These are phyloP conservation scores for Trichoderma polysporum DNA, from an alignment of 2,329 filamentous ascomycete species.

Conservation along the genomic window DNA sequence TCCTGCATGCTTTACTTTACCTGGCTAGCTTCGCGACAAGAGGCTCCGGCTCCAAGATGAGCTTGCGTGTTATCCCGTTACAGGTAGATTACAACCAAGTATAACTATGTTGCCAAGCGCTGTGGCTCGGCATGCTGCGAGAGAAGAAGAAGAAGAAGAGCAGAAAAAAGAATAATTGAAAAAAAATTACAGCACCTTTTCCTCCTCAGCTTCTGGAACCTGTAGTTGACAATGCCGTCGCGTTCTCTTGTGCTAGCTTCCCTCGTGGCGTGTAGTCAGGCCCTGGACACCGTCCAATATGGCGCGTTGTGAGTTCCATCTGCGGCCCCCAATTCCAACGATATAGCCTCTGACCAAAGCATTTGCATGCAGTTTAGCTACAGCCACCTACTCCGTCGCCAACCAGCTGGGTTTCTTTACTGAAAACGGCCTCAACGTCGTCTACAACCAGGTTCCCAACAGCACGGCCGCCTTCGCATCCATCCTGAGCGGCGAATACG, in stretches of 20 bases:
- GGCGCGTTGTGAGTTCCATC: neutral
- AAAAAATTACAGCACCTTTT: neutral
- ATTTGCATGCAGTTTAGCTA: neutral
- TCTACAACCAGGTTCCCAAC: constrained; percentile 5
- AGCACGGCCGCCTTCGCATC: constrained; percentile 5
- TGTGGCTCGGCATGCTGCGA: neutral
- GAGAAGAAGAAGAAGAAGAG: neutral
- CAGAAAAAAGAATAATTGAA: neutral
- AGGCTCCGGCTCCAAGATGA: neutral
- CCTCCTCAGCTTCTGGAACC: neutral
- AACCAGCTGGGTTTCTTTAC: constrained; percentile 11
- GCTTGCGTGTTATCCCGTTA: neutral
- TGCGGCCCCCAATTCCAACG: neutral
- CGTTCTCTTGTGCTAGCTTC: neutral
- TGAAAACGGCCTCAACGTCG: neutral
- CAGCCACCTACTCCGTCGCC: constrained; percentile 8
- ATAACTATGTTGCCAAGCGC: neutral
- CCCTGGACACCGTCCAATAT: constrained; percentile 8
- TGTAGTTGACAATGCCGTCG: neutral
- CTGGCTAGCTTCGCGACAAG: neutral
- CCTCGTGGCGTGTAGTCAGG: neutral
- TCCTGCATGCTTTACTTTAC: neutral
- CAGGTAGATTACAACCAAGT: neutral
- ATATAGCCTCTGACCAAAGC: neutral
- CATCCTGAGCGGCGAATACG: constrained; percentile 7